Evolutionary conservation across 805 yeast species (phyloP), one percentile per base, ranked within the genome.

Genomic region (Danielia oregonensis): DNA sequence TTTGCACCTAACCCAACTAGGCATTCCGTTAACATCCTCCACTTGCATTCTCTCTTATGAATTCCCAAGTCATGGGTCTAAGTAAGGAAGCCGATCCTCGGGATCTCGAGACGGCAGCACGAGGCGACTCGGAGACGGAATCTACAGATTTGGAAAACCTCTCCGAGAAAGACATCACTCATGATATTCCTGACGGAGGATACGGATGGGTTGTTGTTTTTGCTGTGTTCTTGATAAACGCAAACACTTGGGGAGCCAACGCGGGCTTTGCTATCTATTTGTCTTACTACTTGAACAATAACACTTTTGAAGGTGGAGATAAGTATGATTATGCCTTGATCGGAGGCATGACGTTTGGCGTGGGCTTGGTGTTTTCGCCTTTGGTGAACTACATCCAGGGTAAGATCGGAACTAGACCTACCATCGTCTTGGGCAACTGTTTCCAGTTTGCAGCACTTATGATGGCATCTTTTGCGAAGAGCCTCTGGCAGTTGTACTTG

Each of bases 181-280:
- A 31, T 15, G 43, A 32, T 5, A 47, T 43, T 6, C 46, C 51
- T 18, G 89, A 82, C 53, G 81, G 78, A 28, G 87, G 87, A 2
- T 71, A 75, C 37, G 86, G 84, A 2, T 79, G 86, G 83, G 76
- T 81, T 0, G 65, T 79, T 14, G 71, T 74, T 10, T 40, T 72
- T 11, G 75, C 78, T 10, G 69, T 74, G 3, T 59, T 68, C 18
- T 33, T 76, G 4, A 59, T 77, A 26, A 76, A 77, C 53, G 72
- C 78, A 43, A 65, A 73, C 24, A 74, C 86, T 0, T 83, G 91
- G 89, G 93, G 93, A 11, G 72, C 82, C 43, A 82, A 82, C 43
- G 62, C 77, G 5, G 82, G 80, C 3, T 83, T 70, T 51, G 82
- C 86, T 18, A 70, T 83, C 4, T 80, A 78, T 44, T 59, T 82